A percentile compares a stretch with the other conserved stretches of the same genome.
phyloP scores from a whole-genome alignment of 148 eudicot genomes.

The Drosera capensis region DNA sequence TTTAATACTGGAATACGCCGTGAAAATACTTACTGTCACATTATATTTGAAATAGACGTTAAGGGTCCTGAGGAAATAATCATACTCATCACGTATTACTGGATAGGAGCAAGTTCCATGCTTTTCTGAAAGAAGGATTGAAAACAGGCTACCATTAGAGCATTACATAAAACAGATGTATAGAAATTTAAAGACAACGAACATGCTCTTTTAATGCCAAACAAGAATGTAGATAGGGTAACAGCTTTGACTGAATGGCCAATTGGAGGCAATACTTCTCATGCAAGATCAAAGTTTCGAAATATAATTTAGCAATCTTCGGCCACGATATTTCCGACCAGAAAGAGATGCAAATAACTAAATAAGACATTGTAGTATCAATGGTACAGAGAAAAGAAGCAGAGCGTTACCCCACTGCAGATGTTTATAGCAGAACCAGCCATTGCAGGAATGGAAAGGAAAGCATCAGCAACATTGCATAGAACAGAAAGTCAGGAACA shows the following conservation, averaged over 20 bases:
- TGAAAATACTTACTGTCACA: slow-evolving; percentile 67
- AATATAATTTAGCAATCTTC: no score
- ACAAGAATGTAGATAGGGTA: no score
- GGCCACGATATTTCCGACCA: no score
- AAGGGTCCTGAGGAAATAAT: slow-evolving; percentile 54
- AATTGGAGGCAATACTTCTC: no score
- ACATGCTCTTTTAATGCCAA: no score
- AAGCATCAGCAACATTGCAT: slow-evolving; percentile 21
- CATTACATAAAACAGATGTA: slow-evolving; percentile 1
- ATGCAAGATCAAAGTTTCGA: no score
- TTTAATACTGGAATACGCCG: no score
- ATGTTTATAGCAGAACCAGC: slow-evolving; percentile 18
- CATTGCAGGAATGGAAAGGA: slow-evolving; percentile 19
- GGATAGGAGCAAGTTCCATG: slow-evolving; percentile 83
- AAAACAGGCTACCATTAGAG: slow-evolving; percentile 6
- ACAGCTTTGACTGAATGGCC: background rate
- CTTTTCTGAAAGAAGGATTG: slow-evolving; percentile 44
- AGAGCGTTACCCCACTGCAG: slow-evolving; percentile 86
- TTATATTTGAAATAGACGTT: slow-evolving; percentile 77
- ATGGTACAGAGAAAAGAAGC: slow-evolving; percentile 6
- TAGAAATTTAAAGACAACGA: no score
- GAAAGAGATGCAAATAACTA: no score
- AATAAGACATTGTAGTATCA: background rate
- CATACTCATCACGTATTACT: slow-evolving; percentile 47
- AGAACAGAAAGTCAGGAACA: slow-evolving; percentile 4